Conservation (phyloP, 129 eudicot genomes). For the Chrysanthemum lavandulifolium region DNA sequence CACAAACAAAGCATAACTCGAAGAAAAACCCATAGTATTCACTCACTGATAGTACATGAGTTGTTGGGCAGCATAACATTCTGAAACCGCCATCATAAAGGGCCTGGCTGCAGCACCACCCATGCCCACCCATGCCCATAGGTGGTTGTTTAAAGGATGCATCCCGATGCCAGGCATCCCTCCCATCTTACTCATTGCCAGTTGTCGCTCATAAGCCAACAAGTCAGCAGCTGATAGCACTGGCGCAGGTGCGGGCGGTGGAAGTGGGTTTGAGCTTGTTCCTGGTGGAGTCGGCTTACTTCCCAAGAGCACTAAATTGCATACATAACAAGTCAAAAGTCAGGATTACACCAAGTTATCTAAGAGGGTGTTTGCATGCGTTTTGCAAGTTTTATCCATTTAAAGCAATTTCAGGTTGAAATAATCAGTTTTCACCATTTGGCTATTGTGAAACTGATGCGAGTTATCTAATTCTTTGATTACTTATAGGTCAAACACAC, state of each 20-base stretch:
- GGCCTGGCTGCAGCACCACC: conserved; percentile 86
- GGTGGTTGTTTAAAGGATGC: conserved; percentile 64
- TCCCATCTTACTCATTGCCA: conserved; percentile 81
- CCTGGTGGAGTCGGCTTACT: conserved; percentile 97
- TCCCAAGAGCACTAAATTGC: conserved; percentile 84
- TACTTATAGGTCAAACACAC: too few relatives aligned
- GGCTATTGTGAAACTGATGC: too few relatives aligned
- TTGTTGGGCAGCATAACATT: conserved; percentile 90
- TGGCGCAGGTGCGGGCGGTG: conserved; percentile 77
- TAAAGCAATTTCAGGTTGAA: background rate
- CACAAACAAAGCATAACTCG: conserved; percentile 15
- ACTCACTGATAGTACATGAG: conserved; percentile 93
- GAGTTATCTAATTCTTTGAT: too few relatives aligned
- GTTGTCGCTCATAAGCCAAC: conserved; percentile 70
- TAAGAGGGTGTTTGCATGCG: background rate
- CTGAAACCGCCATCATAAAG: conserved; percentile 87
- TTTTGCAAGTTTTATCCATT: too few relatives aligned
- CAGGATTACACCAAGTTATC: background rate
- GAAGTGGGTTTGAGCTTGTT: conserved; percentile 85
- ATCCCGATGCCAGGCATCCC: conserved; percentile 55
- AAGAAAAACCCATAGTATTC: conserved; percentile 21
- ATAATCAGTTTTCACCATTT: too few relatives aligned
- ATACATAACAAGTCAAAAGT: background rate
- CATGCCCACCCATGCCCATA: conserved; percentile 55
- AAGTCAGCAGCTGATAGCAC: conserved; percentile 68